Evolutionary conservation across 1,284 basidiomycete genomes (phyloP).

Genomic region (Sphagnurus paluster): DNA sequence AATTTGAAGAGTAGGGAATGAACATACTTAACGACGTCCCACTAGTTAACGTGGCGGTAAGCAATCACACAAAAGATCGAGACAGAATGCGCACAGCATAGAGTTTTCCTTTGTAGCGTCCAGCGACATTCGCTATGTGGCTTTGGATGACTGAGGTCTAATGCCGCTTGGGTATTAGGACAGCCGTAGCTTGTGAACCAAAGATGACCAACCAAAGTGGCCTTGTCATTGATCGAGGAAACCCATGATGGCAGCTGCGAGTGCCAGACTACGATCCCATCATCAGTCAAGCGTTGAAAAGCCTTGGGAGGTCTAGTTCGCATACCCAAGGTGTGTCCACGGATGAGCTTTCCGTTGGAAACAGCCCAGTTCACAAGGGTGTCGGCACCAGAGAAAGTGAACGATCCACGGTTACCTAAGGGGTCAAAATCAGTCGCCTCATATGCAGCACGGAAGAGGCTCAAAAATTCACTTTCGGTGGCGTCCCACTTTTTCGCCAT

Average conservation of each 20-base stretch:
- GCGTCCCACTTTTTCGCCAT: constrained; percentile 23
- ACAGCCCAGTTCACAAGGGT: constrained; percentile 30
- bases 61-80: neutral
- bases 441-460: too few relatives aligned
- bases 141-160: constrained; percentile 32
- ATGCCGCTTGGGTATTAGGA: too few relatives aligned
- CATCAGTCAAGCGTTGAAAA: too few relatives aligned
- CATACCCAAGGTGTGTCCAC: constrained; percentile 30
- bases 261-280: constrained; percentile 30
- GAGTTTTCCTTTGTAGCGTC: constrained; percentile 38
- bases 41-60: constrained; percentile 24
- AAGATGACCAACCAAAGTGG: constrained; percentile 24
- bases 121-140: constrained; percentile 36
- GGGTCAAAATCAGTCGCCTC: too few relatives aligned
- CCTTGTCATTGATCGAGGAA: constrained; percentile 20
- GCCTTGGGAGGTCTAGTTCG: too few relatives aligned
- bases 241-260: constrained; percentile 30
- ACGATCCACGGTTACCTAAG: constrained; percentile 22
- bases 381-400: constrained; percentile 25
- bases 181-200: neutral
- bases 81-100: constrained; percentile 25
- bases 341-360: constrained; percentile 28
- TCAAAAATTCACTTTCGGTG: constrained; percentile 22
- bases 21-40: constrained; percentile 41
- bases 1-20: neutral